A percentile compares a stretch with the other conserved stretches of the same genome.
Evolutionary conservation across 2,329 filamentous ascomycete species (phyloP).

Genomic region (Sarocladium strictum): DNA sequence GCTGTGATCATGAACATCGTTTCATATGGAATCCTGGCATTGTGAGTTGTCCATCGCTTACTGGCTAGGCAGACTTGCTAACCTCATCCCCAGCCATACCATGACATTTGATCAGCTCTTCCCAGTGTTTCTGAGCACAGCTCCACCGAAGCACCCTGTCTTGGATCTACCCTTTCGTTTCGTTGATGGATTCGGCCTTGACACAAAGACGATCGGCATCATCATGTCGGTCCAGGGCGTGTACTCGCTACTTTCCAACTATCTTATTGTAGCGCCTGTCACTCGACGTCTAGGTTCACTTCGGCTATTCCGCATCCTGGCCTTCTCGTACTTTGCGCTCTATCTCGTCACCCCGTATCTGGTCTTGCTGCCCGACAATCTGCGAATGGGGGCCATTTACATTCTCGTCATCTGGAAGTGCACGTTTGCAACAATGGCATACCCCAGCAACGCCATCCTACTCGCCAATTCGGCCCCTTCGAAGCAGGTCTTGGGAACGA

Average conservation of each 20-base stretch:
- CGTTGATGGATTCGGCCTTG: slow-evolving; percentile 75
- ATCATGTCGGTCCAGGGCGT: slow-evolving; percentile 85
- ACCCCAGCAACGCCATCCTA: slow-evolving; percentile 84
- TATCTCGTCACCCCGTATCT: slow-evolving; percentile 88
- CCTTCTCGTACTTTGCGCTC: slow-evolving; percentile 77
- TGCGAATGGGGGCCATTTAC: slow-evolving; percentile 72
- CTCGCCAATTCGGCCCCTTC: slow-evolving; percentile 84
- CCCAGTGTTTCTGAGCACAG: slow-evolving; percentile 81
- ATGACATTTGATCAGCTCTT: slow-evolving; percentile 95
- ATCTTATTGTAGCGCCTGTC: slow-evolving; percentile 76
- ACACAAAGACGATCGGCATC: slow-evolving; percentile 77
- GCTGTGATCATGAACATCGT: slow-evolving; percentile 84
- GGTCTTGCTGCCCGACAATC: slow-evolving; percentile 66
- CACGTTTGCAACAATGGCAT: slow-evolving; percentile 84
- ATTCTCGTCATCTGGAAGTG: slow-evolving; percentile 83
- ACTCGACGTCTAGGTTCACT: slow-evolving; percentile 71
- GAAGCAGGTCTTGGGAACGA: slow-evolving; percentile 76
- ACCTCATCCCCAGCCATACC: slow-evolving; percentile 62
- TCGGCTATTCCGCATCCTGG: slow-evolving; percentile 73
- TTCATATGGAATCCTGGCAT: slow-evolving; percentile 87
- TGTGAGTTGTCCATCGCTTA: slow-evolving; percentile 57
- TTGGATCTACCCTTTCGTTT: slow-evolving; percentile 78
- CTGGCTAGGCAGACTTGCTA: no score
- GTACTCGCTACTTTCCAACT: slow-evolving; percentile 82
- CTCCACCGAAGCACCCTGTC: slow-evolving; percentile 41